Evolutionary conservation across 2,329 filamentous ascomycete species (phyloP).

Genomic region (Phialemonium atrogriseum): DNA sequence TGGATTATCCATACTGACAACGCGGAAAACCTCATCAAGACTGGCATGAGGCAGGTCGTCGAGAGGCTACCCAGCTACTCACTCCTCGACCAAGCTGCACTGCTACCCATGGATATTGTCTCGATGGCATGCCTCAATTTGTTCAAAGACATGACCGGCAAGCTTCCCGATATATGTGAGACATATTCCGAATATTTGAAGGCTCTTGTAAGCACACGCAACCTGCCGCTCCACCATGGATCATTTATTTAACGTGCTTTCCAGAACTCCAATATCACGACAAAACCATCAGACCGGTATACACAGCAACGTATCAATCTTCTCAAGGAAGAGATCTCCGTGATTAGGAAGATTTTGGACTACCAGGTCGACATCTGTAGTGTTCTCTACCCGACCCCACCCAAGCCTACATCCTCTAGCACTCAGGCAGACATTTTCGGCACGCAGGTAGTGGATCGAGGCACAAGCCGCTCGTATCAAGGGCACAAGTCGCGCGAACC

Average conservation of each 20-base stretch:
- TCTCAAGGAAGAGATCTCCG: constrained; percentile 30
- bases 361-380: constrained; percentile 24
- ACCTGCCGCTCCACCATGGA: too few relatives aligned
- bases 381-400: too few relatives aligned
- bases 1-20: too few relatives aligned
- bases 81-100: constrained; percentile 25
- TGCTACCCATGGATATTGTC: constrained; percentile 34
- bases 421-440: too few relatives aligned
- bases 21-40: constrained; percentile 20
- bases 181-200: constrained; percentile 34
- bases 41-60: constrained; percentile 28
- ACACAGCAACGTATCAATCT: constrained; percentile 31
- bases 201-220: constrained; percentile 31
- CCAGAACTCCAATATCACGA: constrained; percentile 30
- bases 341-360: constrained; percentile 26
- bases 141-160: constrained; percentile 27
- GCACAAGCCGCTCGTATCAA: too few relatives aligned
- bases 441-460: too few relatives aligned
- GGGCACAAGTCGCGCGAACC: too few relatives aligned
- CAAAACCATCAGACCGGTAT: constrained; percentile 29
- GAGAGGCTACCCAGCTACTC: constrained; percentile 20
- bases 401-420: too few relatives aligned
- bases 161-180: constrained; percentile 27
- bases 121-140: constrained; percentile 30
- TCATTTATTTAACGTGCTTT: too few relatives aligned